Conservation (phyloP, 768 basidiomycete species). For the Phylloporus arenicola region DNA sequence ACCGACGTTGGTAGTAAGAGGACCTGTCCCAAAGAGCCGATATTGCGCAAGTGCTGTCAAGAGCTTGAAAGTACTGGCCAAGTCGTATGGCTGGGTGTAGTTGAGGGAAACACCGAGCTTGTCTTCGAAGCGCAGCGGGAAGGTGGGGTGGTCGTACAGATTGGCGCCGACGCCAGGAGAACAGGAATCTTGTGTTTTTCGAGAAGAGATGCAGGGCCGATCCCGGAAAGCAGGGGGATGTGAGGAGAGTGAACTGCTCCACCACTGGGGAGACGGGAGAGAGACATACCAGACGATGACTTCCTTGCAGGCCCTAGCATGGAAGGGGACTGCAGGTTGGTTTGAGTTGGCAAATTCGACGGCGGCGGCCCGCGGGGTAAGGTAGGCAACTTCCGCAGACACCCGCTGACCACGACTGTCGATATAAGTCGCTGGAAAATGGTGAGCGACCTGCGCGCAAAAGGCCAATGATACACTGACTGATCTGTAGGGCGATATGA, state of each 20-base stretch:
- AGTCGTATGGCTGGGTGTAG: slow-evolving; percentile 30
- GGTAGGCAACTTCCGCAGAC: slow-evolving; percentile 61
- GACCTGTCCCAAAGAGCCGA: slow-evolving; percentile 40
- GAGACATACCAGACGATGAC: slow-evolving; percentile 52
- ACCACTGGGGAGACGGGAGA: slow-evolving; percentile 33
- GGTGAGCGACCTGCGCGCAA: neutral
- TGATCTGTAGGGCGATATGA: slow-evolving; percentile 31
- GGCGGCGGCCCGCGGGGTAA: slow-evolving; percentile 56
- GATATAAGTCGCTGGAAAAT: slow-evolving; percentile 59
- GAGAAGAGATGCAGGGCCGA: slow-evolving; percentile 64
- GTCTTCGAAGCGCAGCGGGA: slow-evolving; percentile 49
- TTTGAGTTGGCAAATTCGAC: slow-evolving; percentile 51
- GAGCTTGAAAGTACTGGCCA: slow-evolving; percentile 21
- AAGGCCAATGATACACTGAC: slow-evolving; percentile 29
- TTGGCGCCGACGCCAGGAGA: slow-evolving; percentile 72
- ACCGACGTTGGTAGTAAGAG: slow-evolving; percentile 49
- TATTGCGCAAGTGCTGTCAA: slow-evolving; percentile 39
- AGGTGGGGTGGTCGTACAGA: slow-evolving; percentile 62
- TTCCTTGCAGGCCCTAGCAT: slow-evolving; percentile 49
- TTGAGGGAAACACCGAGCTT: slow-evolving; percentile 41
- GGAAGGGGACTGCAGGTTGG: slow-evolving; percentile 28
- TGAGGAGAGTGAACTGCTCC: slow-evolving; percentile 63
- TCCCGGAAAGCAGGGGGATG: slow-evolving; percentile 68
- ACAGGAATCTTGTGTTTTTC: slow-evolving; percentile 47
- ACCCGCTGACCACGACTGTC: slow-evolving; percentile 48